These are phyloP conservation scores for Ceratobasidium sp. DNA, from an alignment of 1,284 basidiomycete genomes.

Conservation along the genomic window DNA sequence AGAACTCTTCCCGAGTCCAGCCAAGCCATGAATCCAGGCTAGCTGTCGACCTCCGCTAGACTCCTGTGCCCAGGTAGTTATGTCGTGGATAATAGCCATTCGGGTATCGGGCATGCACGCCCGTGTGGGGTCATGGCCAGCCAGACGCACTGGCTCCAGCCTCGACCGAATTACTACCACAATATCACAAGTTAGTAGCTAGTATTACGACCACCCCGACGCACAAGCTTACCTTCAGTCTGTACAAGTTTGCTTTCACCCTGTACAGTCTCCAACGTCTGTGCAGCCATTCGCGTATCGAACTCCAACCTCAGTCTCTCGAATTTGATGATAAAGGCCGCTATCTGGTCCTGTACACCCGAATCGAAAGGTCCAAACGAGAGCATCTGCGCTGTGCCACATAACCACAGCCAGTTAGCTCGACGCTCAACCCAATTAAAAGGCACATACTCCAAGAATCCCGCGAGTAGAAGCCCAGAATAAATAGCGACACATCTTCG, in stretches of 20 bases:
- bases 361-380: neutral
- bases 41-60: neutral
- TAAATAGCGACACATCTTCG: conserved; percentile 14
- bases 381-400: neutral
- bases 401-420: neutral
- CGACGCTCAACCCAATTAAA: too few relatives aligned
- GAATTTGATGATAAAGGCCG: neutral
- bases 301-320: neutral
- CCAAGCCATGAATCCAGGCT: conserved; percentile 52
- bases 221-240: too few relatives aligned
- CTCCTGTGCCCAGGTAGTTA: neutral
- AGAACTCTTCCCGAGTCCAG: conserved; percentile 52
- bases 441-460: neutral
- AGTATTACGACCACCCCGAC: too few relatives aligned
- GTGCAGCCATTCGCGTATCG: neutral
- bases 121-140: neutral
- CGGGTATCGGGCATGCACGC: conserved; percentile 3
- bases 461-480: neutral
- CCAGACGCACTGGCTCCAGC: neutral
- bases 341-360: neutral
- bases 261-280: neutral
- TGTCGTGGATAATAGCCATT: neutral
- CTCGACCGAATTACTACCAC: neutral
- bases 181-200: too few relatives aligned
- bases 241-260: too few relatives aligned